phyloP scores from a whole-genome alignment of 805 yeast genomes.

The Nakazawaea ishiwadae region DNA sequence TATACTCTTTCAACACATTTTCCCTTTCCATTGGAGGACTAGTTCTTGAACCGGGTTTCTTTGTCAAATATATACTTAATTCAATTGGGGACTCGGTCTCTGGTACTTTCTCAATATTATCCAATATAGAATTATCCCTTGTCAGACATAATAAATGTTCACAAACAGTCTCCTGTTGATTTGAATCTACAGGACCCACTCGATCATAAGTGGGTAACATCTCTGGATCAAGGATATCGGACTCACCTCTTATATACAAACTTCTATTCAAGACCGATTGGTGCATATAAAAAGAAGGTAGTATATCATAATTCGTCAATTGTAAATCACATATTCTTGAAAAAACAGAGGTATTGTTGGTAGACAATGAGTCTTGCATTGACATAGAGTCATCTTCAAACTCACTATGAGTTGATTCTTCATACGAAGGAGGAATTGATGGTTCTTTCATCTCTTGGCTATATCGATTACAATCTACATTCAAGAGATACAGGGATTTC shows the following conservation, averaged over 20 bases:
- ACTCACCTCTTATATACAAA: neutral
- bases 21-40: conserved; percentile 16
- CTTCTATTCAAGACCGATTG: conserved; percentile 30
- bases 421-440: too few relatives aligned
- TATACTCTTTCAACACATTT: conserved; percentile 44
- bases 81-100: neutral
- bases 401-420: too few relatives aligned
- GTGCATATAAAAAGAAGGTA: conserved; percentile 70
- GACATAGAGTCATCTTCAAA: too few relatives aligned
- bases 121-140: conserved; percentile 6
- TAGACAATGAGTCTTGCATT: neutral
- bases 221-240: neutral
- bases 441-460: too few relatives aligned
- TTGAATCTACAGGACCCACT: too few relatives aligned
- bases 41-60: neutral
- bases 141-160: neutral
- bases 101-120: conserved; percentile 1
- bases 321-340: too few relatives aligned
- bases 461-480: too few relatives aligned
- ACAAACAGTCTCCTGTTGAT: neutral
- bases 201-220: neutral
- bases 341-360: neutral
- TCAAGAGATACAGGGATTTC: too few relatives aligned
- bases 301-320: conserved; percentile 37
- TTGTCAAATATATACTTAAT: conserved; percentile 1